These are phyloP conservation scores for Arbutus unedo DNA, from an alignment of 148 eudicot species.

Conservation along the genomic window DNA sequence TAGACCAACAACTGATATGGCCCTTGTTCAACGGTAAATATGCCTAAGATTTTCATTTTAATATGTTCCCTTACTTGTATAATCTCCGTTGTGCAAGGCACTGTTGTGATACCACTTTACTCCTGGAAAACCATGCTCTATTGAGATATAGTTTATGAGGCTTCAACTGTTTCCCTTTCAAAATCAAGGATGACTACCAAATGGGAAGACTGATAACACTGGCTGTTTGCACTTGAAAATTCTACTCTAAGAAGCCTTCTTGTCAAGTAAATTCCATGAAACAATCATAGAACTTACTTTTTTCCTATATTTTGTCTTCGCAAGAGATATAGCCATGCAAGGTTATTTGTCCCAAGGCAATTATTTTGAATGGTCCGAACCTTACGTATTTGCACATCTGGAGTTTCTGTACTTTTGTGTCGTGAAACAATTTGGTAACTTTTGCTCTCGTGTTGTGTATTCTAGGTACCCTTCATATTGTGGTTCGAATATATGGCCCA, in stretches of 20 bases:
- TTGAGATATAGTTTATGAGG: slow-evolving; percentile 4
- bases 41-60: slow-evolving; percentile 9
- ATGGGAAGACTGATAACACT: not conserved
- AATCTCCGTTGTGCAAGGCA: not conserved
- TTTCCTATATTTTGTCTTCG: not conserved
- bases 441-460: slow-evolving; percentile 15
- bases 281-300: not conserved
- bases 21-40: slow-evolving; percentile 65
- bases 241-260: not conserved
- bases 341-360: not conserved
- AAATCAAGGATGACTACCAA: slow-evolving; percentile 5
- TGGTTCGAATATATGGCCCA: slow-evolving; percentile 86
- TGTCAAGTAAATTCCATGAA: not conserved
- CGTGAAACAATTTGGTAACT: not conserved
- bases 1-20: slow-evolving; percentile 61
- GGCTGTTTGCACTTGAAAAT: not conserved
- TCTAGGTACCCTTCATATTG: slow-evolving; percentile 91
- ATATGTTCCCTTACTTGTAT: not conserved
- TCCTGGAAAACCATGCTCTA: not conserved
- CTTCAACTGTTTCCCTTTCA: not conserved
- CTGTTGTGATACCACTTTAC: not conserved
- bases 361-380: not conserved
- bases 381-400: not conserved
- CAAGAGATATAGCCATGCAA: not conserved
- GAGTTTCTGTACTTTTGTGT: not conserved